phyloP scores from a whole-genome alignment of 73 alveolate genomes.

The Durusdinium trenchii region DNA sequence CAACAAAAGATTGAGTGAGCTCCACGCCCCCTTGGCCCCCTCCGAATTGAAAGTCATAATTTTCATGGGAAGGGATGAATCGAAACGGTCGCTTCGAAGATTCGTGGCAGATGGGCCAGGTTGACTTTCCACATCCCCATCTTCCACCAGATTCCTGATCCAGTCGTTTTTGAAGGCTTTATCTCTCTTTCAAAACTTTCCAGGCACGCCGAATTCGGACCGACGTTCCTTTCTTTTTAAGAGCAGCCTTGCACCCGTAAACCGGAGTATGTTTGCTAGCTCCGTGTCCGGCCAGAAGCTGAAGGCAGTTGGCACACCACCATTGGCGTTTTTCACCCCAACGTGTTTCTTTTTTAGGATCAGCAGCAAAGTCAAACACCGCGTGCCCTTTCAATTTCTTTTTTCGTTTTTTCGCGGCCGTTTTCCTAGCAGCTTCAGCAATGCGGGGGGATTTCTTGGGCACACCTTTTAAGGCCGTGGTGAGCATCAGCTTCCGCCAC shows the following conservation, averaged over 20 bases:
- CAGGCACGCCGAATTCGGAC: neutral
- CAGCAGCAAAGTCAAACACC: neutral
- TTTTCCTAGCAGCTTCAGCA: neutral
- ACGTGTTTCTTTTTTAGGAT: neutral
- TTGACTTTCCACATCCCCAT: neutral
- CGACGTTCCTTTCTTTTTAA: neutral
- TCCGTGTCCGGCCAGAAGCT: neutral
- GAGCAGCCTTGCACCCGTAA: neutral
- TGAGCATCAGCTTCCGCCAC: neutral
- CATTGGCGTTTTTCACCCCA: neutral
- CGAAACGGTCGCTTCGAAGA: neutral
- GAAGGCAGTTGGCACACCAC: conserved; percentile 38
- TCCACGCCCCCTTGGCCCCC: neutral
- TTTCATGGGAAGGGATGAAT: too few species aligned
- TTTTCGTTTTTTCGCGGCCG: neutral
- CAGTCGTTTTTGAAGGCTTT: neutral
- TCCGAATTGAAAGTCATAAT: neutral
- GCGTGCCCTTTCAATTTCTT: neutral
- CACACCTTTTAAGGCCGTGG: neutral
- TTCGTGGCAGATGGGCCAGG: neutral
- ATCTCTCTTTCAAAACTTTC: neutral
- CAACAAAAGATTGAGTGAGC: neutral
- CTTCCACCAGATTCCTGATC: neutral
- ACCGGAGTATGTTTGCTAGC: neutral
- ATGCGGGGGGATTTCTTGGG: neutral